Base-by-base conservation (phyloP, 805 yeast species). In the Candida incommunis region DNA sequence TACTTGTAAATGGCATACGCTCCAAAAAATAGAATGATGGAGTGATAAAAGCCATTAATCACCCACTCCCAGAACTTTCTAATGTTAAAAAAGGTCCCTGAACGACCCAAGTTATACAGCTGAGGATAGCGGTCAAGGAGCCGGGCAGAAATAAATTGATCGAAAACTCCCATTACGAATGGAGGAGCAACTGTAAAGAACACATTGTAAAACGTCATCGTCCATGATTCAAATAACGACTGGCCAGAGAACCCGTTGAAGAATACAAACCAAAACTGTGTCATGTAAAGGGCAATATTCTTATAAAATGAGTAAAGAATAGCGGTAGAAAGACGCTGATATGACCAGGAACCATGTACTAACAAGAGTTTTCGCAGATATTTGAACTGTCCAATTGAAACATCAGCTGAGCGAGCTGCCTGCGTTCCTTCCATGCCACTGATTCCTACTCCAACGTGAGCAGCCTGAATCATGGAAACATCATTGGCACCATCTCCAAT, bases 361-460 rank as follows among this genome's bases (percentile, higher is more conserved):
- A 92, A 69, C 40, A 92, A 65, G 46, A 92, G 65, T 60, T 84
- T 87, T 55, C 78, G 76, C 65, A 92, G 70, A 61, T 76, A 92
- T 60, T 80, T 80, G 72, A 92, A 92, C 61, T 92, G 97, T 0
- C 96, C 97, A 62, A 94, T 86, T 1, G 97, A 87, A 48, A 92
- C 78, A 69, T 92, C 99, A 0, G 99, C 97, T 61, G 94, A 81
- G 61, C 99, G 75, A 0, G 98, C 96, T 9, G 98, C 98, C 64
- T 92, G 99, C 86, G 88, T 87, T 53, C 99, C 99, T 66, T 92
- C 99, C 90, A 87, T 82, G 52, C 99, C 99, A 64, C 94, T 84
- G 50, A 92, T 94, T 60, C 99, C 99, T 22, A 92, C 95, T 50
- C 99, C 99, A 44, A 92, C 96, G 62, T 92, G 97, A 0, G 98